phyloP scores from a whole-genome alignment of 371 early-diverging fungal species.

The Mortierella sp. region DNA sequence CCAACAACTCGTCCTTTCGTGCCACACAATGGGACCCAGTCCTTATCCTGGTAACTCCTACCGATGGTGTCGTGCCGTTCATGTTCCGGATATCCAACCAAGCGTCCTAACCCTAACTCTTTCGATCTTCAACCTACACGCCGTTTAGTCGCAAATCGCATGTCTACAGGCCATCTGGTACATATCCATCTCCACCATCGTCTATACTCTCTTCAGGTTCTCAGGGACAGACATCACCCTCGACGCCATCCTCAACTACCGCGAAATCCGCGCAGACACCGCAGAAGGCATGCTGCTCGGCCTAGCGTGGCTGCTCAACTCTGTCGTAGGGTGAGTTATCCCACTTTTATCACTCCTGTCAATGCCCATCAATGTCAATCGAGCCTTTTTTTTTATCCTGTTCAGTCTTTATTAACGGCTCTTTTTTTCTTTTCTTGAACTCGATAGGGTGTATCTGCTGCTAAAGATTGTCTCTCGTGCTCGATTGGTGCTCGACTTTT shows the following conservation, averaged over 20 bases:
- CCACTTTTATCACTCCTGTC: neutral
- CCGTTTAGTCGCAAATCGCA: constrained; percentile 66
- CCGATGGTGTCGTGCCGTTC: neutral
- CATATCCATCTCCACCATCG: constrained; percentile 67
- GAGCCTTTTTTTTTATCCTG: neutral
- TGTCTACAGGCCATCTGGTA: constrained; percentile 76
- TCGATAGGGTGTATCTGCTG: constrained; percentile 62
- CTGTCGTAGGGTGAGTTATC: constrained; percentile 63
- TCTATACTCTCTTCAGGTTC: constrained; percentile 67
- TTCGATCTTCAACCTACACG: neutral
- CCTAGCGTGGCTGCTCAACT: constrained; percentile 76
- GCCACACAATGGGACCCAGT: constrained; percentile 59
- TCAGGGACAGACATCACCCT: constrained; percentile 77
- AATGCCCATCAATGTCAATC: neutral
- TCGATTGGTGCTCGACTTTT: constrained; percentile 84
- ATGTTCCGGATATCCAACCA: neutral
- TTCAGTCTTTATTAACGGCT: too few species aligned
- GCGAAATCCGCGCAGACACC: constrained; percentile 75
- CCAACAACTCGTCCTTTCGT: constrained; percentile 40
- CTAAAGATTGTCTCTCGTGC: constrained; percentile 85
- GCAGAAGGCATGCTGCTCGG: constrained; percentile 81
- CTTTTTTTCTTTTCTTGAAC: too few species aligned
- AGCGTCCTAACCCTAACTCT: neutral
- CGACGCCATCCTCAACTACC: constrained; percentile 74
- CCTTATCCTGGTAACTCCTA: constrained; percentile 40